Conservation (phyloP, 2,329 filamentous ascomycete species). For the Penicillium sp. region DNA sequence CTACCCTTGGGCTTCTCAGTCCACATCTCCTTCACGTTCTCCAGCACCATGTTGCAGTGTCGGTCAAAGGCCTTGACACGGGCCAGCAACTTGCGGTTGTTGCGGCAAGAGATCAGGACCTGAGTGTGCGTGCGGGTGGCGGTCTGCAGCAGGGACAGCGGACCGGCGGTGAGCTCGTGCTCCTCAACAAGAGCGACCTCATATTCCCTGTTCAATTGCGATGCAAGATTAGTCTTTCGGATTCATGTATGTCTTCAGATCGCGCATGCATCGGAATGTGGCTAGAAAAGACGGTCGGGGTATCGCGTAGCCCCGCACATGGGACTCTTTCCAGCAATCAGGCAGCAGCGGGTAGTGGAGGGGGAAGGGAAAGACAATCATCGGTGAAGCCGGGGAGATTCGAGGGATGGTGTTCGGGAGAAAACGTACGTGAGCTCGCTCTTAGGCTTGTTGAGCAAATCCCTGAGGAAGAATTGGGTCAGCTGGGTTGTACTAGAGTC, state of each 20-base stretch:
- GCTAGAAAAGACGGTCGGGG: slow-evolving; percentile 9
- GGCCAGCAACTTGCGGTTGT: slow-evolving; percentile 96
- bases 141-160: slow-evolving; percentile 92
- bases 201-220: slow-evolving; percentile 66
- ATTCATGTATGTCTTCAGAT: slow-evolving; percentile 9
- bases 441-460: slow-evolving; percentile 84
- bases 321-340: not conserved
- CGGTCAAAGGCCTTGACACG: slow-evolving; percentile 98
- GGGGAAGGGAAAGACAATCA: slow-evolving; percentile 6
- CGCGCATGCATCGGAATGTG: slow-evolving; percentile 20
- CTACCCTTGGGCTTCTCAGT: slow-evolving; percentile 85
- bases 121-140: slow-evolving; percentile 92
- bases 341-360: slow-evolving; percentile 6
- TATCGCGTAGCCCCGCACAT: slow-evolving; percentile 13
- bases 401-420: not conserved
- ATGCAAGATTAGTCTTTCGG: slow-evolving; percentile 22
- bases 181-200: slow-evolving; percentile 80
- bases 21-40: slow-evolving; percentile 99
- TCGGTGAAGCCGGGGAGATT: not conserved
- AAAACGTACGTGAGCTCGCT: slow-evolving; percentile 80
- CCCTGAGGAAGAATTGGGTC: slow-evolving; percentile 53
- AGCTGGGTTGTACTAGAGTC: slow-evolving; percentile 15
- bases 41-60: slow-evolving; percentile 98
- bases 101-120: slow-evolving; percentile 94
- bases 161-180: slow-evolving; percentile 76